Percentiles rank a stretch among this genome's conserved stretches.
phyloP scores from a whole-genome alignment of 352 stramenopile genomes.

The Elongisporangium undulatum region DNA sequence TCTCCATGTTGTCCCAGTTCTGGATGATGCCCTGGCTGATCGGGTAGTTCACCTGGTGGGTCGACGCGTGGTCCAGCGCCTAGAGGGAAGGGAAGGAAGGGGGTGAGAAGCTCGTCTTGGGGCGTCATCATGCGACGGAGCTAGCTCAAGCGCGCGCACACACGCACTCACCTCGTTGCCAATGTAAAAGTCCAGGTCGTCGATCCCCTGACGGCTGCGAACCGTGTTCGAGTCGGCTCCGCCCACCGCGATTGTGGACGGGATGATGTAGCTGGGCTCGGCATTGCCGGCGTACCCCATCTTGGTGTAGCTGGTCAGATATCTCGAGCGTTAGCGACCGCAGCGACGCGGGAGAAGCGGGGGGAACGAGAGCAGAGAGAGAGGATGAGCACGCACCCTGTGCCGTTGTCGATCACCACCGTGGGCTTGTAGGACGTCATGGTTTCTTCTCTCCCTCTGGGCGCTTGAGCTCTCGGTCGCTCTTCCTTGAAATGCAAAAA shows the following conservation, averaged over 20 bases:
- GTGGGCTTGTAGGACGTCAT: slow-evolving; percentile 87
- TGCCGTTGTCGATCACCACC: slow-evolving; percentile 96
- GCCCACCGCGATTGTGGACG: slow-evolving; percentile 89
- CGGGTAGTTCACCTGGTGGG: slow-evolving; percentile 91
- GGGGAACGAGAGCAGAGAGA: neutral
- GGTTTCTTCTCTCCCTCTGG: neutral
- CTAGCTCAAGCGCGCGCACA: neutral
- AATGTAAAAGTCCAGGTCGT: slow-evolving; percentile 96
- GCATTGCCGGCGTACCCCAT: slow-evolving; percentile 94
- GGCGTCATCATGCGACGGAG: too few species aligned
- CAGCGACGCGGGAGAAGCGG: slow-evolving; percentile 3
- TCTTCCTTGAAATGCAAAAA: neutral
- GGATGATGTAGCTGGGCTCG: slow-evolving; percentile 95
- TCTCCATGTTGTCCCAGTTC: slow-evolving; percentile 96
- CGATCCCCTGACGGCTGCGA: slow-evolving; percentile 86
- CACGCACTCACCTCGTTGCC: slow-evolving; percentile 66
- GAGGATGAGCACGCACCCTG: slow-evolving; percentile 59
- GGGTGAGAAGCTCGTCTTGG: neutral
- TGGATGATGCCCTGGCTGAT: slow-evolving; percentile 89
- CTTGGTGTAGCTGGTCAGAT: slow-evolving; percentile 93
- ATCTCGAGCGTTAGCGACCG: neutral
- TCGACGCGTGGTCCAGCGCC: slow-evolving; percentile 84
- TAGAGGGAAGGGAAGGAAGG: slow-evolving; percentile 2
- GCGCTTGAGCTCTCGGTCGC: neutral
- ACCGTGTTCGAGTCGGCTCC: slow-evolving; percentile 60